Evolutionary conservation across 2,329 filamentous ascomycete genomes (phyloP).

Genomic region (Colletotrichum plurivorum): DNA sequence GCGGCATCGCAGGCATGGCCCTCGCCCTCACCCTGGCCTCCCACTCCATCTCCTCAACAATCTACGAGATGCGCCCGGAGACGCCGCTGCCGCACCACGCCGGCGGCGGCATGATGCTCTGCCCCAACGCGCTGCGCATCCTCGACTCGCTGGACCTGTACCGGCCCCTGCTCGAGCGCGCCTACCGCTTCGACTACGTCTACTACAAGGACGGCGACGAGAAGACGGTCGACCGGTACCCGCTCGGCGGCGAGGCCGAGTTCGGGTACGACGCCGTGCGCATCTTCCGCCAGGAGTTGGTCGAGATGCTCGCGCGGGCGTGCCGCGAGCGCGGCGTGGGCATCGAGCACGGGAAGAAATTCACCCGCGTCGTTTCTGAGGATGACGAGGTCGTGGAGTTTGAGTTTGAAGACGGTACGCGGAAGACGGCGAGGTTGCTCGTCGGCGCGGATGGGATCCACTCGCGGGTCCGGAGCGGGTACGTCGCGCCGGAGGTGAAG

Average conservation of each 20-base stretch:
- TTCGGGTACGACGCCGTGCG: constrained; percentile 69
- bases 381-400: constrained; percentile 57
- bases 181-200: constrained; percentile 66
- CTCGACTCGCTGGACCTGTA: constrained; percentile 66
- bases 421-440: constrained; percentile 57
- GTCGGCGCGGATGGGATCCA: constrained; percentile 74
- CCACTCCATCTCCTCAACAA: constrained; percentile 61
- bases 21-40: constrained; percentile 68
- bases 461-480: constrained; percentile 63
- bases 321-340: constrained; percentile 49
- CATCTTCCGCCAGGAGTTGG: constrained; percentile 67
- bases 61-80: constrained; percentile 65
- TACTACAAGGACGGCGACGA: constrained; percentile 57
- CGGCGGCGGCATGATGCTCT: constrained; percentile 71
- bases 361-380: constrained; percentile 59
- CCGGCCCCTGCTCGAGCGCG: constrained; percentile 56
- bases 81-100: constrained; percentile 54
- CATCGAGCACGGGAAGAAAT: constrained; percentile 64
- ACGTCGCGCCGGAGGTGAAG: constrained; percentile 63
- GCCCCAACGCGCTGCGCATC: constrained; percentile 70
- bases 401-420: constrained; percentile 62
- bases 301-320: constrained; percentile 54
- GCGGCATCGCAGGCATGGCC: constrained; percentile 39
- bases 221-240: constrained; percentile 55
- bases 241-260: constrained; percentile 61